phyloP scores from a whole-genome alignment of 139 green algal species.

The Edaphochlamys debaryana region DNA sequence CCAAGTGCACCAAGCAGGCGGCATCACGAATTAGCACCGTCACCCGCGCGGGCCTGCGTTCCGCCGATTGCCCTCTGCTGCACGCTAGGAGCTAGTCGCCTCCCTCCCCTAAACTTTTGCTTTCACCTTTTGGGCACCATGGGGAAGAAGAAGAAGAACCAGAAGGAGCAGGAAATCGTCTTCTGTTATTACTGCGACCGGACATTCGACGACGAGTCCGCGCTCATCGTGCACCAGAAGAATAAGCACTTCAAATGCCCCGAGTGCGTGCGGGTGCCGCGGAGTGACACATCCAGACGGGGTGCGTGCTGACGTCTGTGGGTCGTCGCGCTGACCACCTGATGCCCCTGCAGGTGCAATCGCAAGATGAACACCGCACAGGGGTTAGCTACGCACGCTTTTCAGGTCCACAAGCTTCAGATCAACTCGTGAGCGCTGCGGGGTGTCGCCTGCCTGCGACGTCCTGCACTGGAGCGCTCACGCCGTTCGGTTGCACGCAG shows the following conservation, averaged over 20 bases:
- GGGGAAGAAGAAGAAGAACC: constrained; percentile 74
- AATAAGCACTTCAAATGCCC: constrained; percentile 85
- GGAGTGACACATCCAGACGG: no score
- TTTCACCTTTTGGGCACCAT: no score
- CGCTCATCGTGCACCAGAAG: constrained; percentile 92
- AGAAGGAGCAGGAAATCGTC: constrained; percentile 59
- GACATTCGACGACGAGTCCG: constrained; percentile 86
- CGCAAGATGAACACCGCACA: constrained; percentile 83
- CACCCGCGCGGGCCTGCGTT: no score
- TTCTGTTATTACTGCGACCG: constrained; percentile 95
- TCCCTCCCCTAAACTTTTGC: no score
- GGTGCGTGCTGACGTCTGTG: no score
- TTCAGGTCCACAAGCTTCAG: constrained; percentile 90
- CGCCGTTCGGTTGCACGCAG: constrained; percentile 35
- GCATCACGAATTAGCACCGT: no score
- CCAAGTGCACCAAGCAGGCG: no score
- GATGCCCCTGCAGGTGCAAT: constrained; percentile 59
- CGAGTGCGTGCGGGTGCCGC: no score
- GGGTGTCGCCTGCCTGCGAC: not conserved
- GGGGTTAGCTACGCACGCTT: constrained; percentile 86
- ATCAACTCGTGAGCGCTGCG: constrained; percentile 66
- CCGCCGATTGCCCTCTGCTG: no score
- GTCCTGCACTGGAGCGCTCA: not conserved
- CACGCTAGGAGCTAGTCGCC: no score
- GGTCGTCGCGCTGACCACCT: no score